Base-by-base conservation (phyloP, 2,329 filamentous ascomycete species). In the Venturia oleaginea region DNA sequence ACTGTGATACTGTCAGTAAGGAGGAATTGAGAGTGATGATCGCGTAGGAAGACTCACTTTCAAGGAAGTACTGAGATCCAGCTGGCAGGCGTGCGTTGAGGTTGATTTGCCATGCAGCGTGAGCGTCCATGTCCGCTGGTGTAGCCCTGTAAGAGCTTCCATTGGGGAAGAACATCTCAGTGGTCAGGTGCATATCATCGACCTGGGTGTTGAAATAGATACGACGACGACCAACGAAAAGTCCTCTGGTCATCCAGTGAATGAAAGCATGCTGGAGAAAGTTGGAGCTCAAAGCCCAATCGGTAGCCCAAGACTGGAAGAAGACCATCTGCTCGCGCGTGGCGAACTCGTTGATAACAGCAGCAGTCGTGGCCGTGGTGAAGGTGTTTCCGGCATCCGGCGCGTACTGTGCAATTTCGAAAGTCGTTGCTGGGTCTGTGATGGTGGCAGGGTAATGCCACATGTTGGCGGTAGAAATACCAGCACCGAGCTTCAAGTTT, bases 191-290 rank as follows among this genome's bases (percentile, higher is more conserved):
- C 73, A 85, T 80, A 67, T 85, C 83, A 67, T 85, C 83, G 46
- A 85, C 79, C 69, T 83, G 81, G 38, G 80, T 78, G 72, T 75
- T 79, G 32, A 83, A 72, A 66, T 81, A 76, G 60, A 79, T 75
- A 66, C 81, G 77, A 63, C 81, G 78, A 66, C 79, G 77, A 32
- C 81, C 81, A 8, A 78, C 73, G 65, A 81, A 79, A n/a, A 84
- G 69, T 48, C 82, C 82, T 64, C 80, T 78, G 4, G 82, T 84
- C 43, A 82, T 72, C 82, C 82, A 84, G 68, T 79, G 79, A 66
- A 85, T 83, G 76, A 80, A 83, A 19, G 81, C 77, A 71, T 85
- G 82, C 72, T 84, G 82, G 57, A 84, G 71, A 69, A 78, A 83
- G 71, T 77, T 82, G 66, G 80, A 82, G 3, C 81, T 80, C 34